Evolutionary conservation across 768 basidiomycete species (phyloP).

Genomic region (Collybia mongolica): DNA sequence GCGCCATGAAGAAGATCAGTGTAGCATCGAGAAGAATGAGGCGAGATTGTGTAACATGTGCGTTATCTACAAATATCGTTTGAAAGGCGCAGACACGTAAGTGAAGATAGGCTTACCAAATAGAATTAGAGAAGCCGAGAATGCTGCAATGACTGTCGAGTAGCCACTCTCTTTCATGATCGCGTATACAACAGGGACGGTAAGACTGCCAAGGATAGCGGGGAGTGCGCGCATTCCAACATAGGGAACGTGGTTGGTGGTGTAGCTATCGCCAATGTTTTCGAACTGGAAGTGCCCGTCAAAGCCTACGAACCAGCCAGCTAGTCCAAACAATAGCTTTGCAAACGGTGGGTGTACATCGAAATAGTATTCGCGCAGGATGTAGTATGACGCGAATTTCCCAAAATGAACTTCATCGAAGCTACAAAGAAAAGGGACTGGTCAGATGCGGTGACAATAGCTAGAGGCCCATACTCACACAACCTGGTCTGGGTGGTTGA

Average conservation of each 20-base stretch:
- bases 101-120: constrained; percentile 63
- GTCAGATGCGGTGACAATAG: not conserved
- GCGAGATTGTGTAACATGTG: constrained; percentile 93
- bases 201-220: constrained; percentile 87
- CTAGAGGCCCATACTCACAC: constrained; percentile 56
- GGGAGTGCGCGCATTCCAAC: constrained; percentile 92
- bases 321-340: constrained; percentile 90
- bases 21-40: constrained; percentile 94
- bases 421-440: constrained; percentile 33
- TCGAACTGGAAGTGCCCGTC: constrained; percentile 94
- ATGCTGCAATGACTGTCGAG: constrained; percentile 85
- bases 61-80: constrained; percentile 67
- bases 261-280: constrained; percentile 93
- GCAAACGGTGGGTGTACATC: constrained; percentile 98
- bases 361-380: constrained; percentile 94
- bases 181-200: constrained; percentile 86
- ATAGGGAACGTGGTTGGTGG: constrained; percentile 84
- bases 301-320: constrained; percentile 96
- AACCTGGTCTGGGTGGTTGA: constrained; percentile 92
- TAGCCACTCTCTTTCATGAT: constrained; percentile 99
- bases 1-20: constrained; percentile 92
- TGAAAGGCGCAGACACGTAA: not conserved
- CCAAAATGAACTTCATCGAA: constrained; percentile 99
- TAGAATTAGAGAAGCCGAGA: constrained; percentile 82
- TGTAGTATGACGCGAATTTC: constrained; percentile 95